Base-by-base conservation (phyloP, 2,329 filamentous ascomycete species). In the Sarocladium brachiariae region DNA sequence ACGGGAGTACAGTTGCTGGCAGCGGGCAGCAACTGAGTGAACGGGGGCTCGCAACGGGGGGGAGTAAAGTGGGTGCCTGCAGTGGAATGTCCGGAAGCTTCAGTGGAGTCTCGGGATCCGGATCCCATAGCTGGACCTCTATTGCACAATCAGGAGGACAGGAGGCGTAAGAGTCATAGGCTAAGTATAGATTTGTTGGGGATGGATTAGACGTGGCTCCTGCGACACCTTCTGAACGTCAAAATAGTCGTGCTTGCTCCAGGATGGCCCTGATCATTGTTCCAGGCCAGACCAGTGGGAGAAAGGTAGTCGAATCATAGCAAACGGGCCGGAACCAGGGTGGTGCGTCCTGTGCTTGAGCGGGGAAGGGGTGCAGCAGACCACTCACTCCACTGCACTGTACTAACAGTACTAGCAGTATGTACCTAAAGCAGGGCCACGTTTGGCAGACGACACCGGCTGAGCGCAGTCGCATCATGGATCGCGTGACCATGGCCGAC, bases 391-490 rank as follows among this genome's bases (percentile, higher is more conserved):
- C n/a, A n/a, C n/a, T n/a, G n/a, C n/a, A n/a, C n/a, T n/a, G n/a
- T n/a, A n/a, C n/a, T n/a, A n/a, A n/a, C n/a, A n/a, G n/a, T n/a
- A n/a, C n/a, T n/a, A n/a, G n/a, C n/a, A n/a, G n/a, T n/a, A n/a
- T n/a, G n/a, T n/a, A n/a, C n/a, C n/a, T n/a, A n/a, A n/a, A n/a
- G n/a, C n/a, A 4, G n/a, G 43, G 43, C 43, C n/a, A 30, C 10
- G n/a, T n/a, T n/a, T n/a, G 27, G 16, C 10, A n/a, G 27, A 24
- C 5, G 39, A n/a, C 39, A 47, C 25, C 25, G 43, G 43, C 25
- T 47, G 43, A 47, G 43, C 25, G 27, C 43, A 47, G 43, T 47
- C 43, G 25, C 43, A 47, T 47, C 43, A 47, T 47, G 43, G 31
- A 47, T 47, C 43, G 43, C 43, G 43, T 47, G 43, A 47, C 43